Evolutionary conservation across 176 grass and related monocot genomes (phyloP).

Genomic region (Guadua angustifolia): DNA sequence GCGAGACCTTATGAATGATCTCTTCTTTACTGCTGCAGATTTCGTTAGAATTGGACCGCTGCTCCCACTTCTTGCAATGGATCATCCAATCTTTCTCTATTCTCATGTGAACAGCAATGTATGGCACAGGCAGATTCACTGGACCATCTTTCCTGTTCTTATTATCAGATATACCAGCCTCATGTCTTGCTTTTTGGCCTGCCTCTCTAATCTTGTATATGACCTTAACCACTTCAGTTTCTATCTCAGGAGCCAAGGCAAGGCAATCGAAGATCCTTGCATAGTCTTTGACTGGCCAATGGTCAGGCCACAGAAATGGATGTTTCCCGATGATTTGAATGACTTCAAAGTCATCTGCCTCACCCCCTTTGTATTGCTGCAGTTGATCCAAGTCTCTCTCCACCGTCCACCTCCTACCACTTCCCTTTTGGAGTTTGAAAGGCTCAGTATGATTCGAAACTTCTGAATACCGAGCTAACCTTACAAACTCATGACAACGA

Average conservation of each 20-base stretch:
- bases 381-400: constrained; percentile 88
- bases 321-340: constrained; percentile 79
- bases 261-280: constrained; percentile 85
- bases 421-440: constrained; percentile 80
- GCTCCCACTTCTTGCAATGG: constrained; percentile 98
- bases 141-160: constrained; percentile 37
- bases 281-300: constrained; percentile 90
- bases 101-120: constrained; percentile 96
- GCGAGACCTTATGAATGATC: constrained; percentile 91
- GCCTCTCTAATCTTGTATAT: constrained; percentile 90
- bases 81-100: constrained; percentile 99
- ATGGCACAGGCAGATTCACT: constrained; percentile 45
- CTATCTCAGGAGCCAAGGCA: constrained; percentile 78
- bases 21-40: constrained; percentile 95
- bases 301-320: constrained; percentile 95
- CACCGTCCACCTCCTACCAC: constrained; percentile 91
- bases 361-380: constrained; percentile 51
- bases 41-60: constrained; percentile 63
- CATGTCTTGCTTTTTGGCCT: constrained; percentile 55
- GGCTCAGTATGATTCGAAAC: constrained; percentile 60
- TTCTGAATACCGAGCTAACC: constrained; percentile 80
- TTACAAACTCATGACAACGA: constrained; percentile 75
- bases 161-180: constrained; percentile 48
- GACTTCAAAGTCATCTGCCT: constrained; percentile 63
- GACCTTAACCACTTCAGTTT: constrained; percentile 73